Base-by-base conservation (phyloP, 1,139 yeast species). In the Taphrina confusa region DNA sequence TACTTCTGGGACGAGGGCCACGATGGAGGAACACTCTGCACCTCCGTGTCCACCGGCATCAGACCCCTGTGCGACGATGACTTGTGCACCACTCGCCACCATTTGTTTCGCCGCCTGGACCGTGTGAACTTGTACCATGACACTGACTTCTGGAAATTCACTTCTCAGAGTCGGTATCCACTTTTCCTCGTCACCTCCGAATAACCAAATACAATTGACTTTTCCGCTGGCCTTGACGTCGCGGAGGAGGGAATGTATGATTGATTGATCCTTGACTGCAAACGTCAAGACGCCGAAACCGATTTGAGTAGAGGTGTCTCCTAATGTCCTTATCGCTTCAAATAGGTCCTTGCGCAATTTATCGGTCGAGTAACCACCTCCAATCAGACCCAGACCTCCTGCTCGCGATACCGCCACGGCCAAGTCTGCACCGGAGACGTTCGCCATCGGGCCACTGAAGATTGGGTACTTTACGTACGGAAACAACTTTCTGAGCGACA, bases 31-130 rank as follows among this genome's bases (percentile, higher is more conserved):
- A 44, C 23, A 72, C 76, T 62, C 73, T 73, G 9, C 82, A 81
- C 47, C 82, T 68, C 65, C 65, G 65, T 80, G 83, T 0, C 82
- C 82, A 8, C 83, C 83, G 1, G 83, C 82, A 65, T 80, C 83
- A 62, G 69, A 71, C 0, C 83, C 82, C 65, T 80, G 83, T 36
- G 75, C 72, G 12, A 76, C 71, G 1, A 80, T 61, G 0, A 77
- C 81, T 65, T 78, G 80, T 1, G 76, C 73, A 0, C 75, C 77
- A 0, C 63, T 50, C 0, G 67, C 65, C 16, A 69, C 64, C 60
- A 74, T 67, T 3, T 62, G 58, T 11, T 64, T 51, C 0, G 80
- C 81, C 64, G 80, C 82, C 14, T 67, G 66, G 0, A 74, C 67
- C 6, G 76, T 75, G 1, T 81, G 79, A 1, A 78, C 80, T 12